Evolutionary conservation across 78 protist species (phyloP).

Genomic region (Pigoraptor vietnamica): DNA sequence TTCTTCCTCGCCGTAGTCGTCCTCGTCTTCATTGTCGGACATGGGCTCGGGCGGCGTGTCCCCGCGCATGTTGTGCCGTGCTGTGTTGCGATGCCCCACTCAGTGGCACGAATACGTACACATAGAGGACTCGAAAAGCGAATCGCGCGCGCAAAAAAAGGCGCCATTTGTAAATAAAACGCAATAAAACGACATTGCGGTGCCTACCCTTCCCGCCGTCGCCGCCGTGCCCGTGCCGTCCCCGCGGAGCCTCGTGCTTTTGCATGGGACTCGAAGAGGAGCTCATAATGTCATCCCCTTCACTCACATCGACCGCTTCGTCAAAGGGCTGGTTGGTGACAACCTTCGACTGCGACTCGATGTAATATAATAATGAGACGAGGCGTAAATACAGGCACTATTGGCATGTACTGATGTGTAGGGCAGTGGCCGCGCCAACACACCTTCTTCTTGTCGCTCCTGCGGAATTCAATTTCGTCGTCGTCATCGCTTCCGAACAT

Average conservation of each 20-base stretch:
- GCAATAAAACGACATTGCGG: background rate
- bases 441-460: no score
- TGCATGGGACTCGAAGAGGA: background rate
- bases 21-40: background rate
- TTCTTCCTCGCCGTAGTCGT: background rate
- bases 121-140: background rate
- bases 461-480: no score
- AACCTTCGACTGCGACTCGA: background rate
- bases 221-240: background rate
- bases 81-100: background rate
- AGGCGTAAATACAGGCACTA: background rate
- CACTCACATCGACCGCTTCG: constrained; percentile 3
- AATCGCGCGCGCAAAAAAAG: background rate
- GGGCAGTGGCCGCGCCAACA: no score
- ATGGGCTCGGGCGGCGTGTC: background rate
- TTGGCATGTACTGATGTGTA: background rate
- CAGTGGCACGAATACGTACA: background rate
- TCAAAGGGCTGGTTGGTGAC: background rate
- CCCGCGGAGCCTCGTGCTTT: background rate
- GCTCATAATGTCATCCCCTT: background rate
- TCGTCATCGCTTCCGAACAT: no score
- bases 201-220: background rate
- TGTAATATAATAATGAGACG: background rate
- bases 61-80: background rate
- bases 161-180: background rate